Conservation (phyloP, 2,329 filamentous ascomycete species). For the Davidsoniella australis region DNA sequence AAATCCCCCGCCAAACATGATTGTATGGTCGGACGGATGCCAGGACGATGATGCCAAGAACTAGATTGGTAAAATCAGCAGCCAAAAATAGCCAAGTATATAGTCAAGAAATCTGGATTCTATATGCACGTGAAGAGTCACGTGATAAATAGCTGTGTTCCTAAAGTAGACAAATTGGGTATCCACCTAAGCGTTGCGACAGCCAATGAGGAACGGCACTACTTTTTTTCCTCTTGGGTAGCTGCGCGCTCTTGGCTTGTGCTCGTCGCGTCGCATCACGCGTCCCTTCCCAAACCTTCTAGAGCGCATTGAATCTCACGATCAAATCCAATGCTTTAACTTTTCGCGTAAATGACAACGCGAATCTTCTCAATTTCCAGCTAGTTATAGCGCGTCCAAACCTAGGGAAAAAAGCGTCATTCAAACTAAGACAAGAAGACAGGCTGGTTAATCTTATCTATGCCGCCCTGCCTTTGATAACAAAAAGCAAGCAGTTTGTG, state of each 20-base stretch:
- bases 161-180: conserved; percentile 10
- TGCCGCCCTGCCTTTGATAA: too few relatives aligned
- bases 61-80: not conserved
- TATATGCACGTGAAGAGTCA: conserved; percentile 4
- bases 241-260: not conserved
- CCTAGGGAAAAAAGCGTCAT: too few relatives aligned
- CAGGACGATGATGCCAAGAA: conserved; percentile 7
- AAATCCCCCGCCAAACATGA: conserved; percentile 26
- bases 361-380: too few relatives aligned
- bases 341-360: not conserved
- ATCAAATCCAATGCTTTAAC: too few relatives aligned
- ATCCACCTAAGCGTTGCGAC: not conserved
- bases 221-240: not conserved
- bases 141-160: not conserved
- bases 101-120: not conserved
- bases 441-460: too few relatives aligned
- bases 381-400: too few relatives aligned
- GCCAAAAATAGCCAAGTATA: not conserved
- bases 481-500: too few relatives aligned
- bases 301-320: too few relatives aligned
- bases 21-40: conserved; percentile 28
- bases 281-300: not conserved
- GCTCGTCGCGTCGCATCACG: conserved; percentile 3
- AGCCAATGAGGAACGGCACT: not conserved
- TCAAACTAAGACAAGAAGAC: too few relatives aligned